Conservation (phyloP, 345 rosid genomes). For the Boechera divaricarpa region DNA sequence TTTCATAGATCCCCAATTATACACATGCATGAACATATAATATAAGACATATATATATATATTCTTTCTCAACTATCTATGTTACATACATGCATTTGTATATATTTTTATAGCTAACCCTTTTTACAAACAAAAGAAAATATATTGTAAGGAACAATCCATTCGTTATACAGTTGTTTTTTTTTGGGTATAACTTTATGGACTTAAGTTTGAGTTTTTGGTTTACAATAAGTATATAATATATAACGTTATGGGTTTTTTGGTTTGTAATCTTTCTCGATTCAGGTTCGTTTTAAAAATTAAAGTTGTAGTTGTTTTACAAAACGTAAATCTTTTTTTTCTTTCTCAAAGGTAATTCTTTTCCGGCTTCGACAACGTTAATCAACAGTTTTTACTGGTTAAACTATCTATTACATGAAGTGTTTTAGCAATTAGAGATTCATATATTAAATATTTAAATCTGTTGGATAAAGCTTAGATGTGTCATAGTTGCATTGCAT, state of each 20-base stretch:
- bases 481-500: conserved; percentile 27
- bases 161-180: neutral
- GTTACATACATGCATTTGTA: too few species aligned
- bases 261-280: neutral
- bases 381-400: neutral
- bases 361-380: neutral
- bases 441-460: neutral
- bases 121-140: neutral
- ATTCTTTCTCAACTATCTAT: too few species aligned
- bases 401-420: neutral
- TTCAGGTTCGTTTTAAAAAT: neutral
- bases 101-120: too few species aligned
- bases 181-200: neutral
- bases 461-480: neutral
- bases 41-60: too few species aligned
- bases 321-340: neutral
- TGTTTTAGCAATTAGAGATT: neutral
- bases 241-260: neutral
- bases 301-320: neutral
- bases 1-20: neutral
- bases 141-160: neutral
- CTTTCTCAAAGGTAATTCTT: neutral
- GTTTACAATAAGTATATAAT: neutral
- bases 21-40: conserved; percentile 21
- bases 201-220: too few species aligned